phyloP scores from a whole-genome alignment of 176 grass and related monocot genomes.

The Alopecurus myosuroides region DNA sequence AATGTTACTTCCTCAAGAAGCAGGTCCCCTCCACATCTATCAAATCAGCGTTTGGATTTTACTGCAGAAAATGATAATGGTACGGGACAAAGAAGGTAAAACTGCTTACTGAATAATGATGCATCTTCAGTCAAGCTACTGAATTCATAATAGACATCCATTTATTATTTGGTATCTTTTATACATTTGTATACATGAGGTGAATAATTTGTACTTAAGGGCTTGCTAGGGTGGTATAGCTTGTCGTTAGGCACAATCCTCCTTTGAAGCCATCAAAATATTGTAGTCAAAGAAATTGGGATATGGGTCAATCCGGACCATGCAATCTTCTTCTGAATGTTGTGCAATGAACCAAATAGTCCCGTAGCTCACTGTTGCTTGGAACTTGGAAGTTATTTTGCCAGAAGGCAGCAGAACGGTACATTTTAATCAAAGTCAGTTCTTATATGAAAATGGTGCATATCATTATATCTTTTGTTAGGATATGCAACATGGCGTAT shows the following conservation, averaged over 20 bases:
- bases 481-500: background rate
- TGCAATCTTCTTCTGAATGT: background rate
- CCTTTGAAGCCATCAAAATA: background rate
- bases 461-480: background rate
- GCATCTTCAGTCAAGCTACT: conserved; percentile 14
- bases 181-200: background rate
- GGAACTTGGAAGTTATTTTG: conserved; percentile 3
- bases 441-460: conserved; percentile 1
- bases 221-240: background rate
- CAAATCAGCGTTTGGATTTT: conserved; percentile 20
- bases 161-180: background rate
- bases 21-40: conserved; percentile 21
- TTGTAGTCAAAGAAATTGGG: background rate
- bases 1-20: conserved; percentile 31
- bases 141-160: background rate
- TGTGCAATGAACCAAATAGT: background rate
- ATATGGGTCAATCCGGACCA: background rate
- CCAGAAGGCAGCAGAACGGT: background rate
- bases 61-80: conserved; percentile 28
- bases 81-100: conserved; percentile 54
- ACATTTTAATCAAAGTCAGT: conserved; percentile 3
- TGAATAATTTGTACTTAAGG: background rate
- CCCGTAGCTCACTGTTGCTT: background rate
- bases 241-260: background rate
- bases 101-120: conserved; percentile 11